Evolutionary conservation across 2,329 filamentous ascomycete genomes (phyloP).

Genomic region (Aspergillus costaricaensis): DNA sequence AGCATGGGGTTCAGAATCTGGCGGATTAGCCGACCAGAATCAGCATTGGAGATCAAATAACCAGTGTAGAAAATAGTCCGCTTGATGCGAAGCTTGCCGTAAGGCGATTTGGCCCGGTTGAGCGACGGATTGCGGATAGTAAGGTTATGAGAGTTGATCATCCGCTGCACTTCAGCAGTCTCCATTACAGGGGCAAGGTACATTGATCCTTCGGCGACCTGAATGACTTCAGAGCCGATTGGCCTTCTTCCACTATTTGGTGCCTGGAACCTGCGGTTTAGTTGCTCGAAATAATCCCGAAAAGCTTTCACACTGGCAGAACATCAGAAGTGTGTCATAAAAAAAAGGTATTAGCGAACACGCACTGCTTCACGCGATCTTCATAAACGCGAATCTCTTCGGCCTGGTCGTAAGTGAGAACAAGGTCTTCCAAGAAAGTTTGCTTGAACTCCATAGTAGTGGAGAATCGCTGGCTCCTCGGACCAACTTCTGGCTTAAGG

Average conservation of each 20-base stretch:
- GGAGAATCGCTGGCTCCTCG: constrained; percentile 73
- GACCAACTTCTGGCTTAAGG: constrained; percentile 82
- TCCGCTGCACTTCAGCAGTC: constrained; percentile 79
- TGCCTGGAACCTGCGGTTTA: constrained; percentile 65
- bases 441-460: constrained; percentile 95
- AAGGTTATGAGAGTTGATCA: constrained; percentile 84
- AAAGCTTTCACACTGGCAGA: constrained; percentile 69
- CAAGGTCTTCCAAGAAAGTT: constrained; percentile 72
- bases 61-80: constrained; percentile 90
- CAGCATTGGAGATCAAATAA: constrained; percentile 75
- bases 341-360: constrained; percentile 9
- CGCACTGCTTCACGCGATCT: constrained; percentile 61
- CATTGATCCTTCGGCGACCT: constrained; percentile 75
- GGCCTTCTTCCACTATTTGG: constrained; percentile 59
- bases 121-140: constrained; percentile 32
- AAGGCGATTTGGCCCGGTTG: constrained; percentile 45
- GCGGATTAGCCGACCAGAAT: constrained; percentile 70
- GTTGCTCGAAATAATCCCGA: constrained; percentile 75
- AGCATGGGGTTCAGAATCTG: constrained; percentile 61
- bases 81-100: constrained; percentile 68
- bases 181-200: constrained; percentile 77
- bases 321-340: constrained; percentile 14
- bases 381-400: constrained; percentile 76
- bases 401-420: constrained; percentile 82
- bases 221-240: constrained; percentile 77